Base-by-base conservation (phyloP, 306 rosid genomes). In the Cicer arietinum region DNA sequence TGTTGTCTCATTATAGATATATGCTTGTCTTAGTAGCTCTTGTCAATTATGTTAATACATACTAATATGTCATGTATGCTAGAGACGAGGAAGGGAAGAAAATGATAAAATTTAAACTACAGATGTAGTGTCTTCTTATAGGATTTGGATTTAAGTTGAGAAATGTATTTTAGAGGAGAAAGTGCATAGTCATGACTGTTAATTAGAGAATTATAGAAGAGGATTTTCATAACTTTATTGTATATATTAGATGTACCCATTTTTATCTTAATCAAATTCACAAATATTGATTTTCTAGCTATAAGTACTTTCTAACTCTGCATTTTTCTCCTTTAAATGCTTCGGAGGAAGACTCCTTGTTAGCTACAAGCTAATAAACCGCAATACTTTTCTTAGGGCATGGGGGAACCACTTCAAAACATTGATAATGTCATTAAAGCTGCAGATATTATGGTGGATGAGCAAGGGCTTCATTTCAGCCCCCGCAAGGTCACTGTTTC, bases 361-460 rank as follows among this genome's bases (percentile, higher is more conserved):
- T 62, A 47, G 48, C 51, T 50, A 43, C 54, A 44, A 16, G 82
- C 88, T 84, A 62, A 66, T 78, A 58, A 58, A 61, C 35, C 17
- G 48, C 16, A 51, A 3, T 70, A 59, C 61, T 40, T 79, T 70
- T 74, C 69, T 76, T 74, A 93, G 98, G 98, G 98, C 83, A 91
- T 94, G 98, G 96, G 97, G 76, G 98, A 94, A 78, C 97, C 98
- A 17, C 91, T 94, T 79, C 98, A 94, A 80, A 94, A 94, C 82
- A 71, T 91, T 73, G 96, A 89, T 86, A 94, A 94, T 88, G 97
- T 94, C 76, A 90, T 91, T 69, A 91, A 88, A 87, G 96, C 98
- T 80, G 90, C 88, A 77, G 85, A 88, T 61, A 91, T 94, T 75
- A 88, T 94, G 98, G 90, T 91, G 83, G 84, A 94, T 81, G 96